phyloP scores from a whole-genome alignment of 202 grass and related monocot genomes.

The Panicum virgatum region DNA sequence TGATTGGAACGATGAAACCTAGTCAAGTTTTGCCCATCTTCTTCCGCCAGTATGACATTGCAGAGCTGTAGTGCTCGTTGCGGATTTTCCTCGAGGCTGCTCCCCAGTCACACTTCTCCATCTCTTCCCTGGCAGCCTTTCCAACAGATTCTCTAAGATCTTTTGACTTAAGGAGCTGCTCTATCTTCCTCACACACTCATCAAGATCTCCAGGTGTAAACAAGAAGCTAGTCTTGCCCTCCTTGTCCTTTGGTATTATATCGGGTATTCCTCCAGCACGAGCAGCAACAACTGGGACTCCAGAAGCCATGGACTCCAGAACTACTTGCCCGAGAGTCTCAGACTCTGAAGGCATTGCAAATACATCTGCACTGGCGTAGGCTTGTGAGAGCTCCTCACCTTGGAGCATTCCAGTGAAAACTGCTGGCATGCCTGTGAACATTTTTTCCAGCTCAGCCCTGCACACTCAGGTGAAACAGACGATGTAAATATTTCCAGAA shows the following conservation, averaged over 20 bases:
- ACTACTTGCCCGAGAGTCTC: conserved; percentile 98
- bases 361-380: conserved; percentile 85
- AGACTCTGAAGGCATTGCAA: conserved; percentile 98
- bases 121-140: conserved; percentile 79
- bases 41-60: conserved; percentile 72
- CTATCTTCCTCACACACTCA: conserved; percentile 80
- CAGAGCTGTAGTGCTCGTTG: conserved; percentile 84
- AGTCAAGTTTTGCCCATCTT: conserved; percentile 56
- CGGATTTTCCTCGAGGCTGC: conserved; percentile 80
- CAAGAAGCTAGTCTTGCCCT: conserved; percentile 85
- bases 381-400: conserved; percentile 84
- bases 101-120: conserved; percentile 87
- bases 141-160: conserved; percentile 67
- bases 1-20: neutral
- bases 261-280: conserved; percentile 92
- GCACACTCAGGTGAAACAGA: conserved; percentile 49
- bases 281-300: conserved; percentile 84
- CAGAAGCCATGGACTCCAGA: conserved; percentile 94
- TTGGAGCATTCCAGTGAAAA: conserved; percentile 97
- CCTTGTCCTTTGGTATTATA: conserved; percentile 83
- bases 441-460: conserved; percentile 90
- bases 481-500: conserved; percentile 3
- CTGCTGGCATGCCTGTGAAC: conserved; percentile 77
- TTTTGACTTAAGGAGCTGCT: conserved; percentile 53
- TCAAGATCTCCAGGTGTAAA: conserved; percentile 80